Conservation (phyloP, 305 asterid genomes). For the Rubia balearica region DNA sequence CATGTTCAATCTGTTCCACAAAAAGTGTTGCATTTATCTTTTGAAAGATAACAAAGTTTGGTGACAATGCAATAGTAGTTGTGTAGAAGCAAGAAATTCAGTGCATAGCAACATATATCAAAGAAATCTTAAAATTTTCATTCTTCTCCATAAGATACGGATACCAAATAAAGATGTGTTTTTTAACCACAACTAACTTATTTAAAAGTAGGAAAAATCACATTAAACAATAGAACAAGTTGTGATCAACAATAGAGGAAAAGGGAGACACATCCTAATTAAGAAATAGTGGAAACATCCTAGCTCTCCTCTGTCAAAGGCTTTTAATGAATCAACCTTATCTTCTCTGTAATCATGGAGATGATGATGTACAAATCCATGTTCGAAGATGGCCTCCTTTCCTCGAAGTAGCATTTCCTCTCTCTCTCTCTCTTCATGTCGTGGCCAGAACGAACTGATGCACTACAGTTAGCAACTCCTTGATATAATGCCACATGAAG, state of each 20-base stretch:
- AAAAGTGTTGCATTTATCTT: too few species aligned
- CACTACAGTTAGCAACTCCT: constrained; percentile 95
- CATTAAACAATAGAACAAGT: constrained; percentile 7
- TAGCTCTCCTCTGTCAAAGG: constrained; percentile 14
- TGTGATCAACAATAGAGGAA: neutral
- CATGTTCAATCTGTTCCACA: too few species aligned
- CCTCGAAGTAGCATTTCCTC: constrained; percentile 92
- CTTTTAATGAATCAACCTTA: constrained; percentile 7
- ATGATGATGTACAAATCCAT: constrained; percentile 86
- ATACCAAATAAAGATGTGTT: neutral
- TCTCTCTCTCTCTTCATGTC: constrained; percentile 84
- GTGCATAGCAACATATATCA: neutral
- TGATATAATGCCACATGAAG: constrained; percentile 5
- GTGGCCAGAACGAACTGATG: constrained; percentile 77
- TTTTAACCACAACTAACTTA: neutral
- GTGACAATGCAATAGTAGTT: too few species aligned
- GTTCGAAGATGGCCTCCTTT: constrained; percentile 85
- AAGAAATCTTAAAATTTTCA: neutral
- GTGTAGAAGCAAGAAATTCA: too few species aligned
- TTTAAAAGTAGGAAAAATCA: neutral
- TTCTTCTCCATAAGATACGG: neutral
- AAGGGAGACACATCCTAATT: neutral
- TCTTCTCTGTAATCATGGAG: constrained; percentile 63
- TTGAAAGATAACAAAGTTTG: too few species aligned
- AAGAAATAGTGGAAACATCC: neutral